Evolutionary conservation across 129 eudicot genomes (phyloP).

Genomic region (Flaveria linearis): DNA sequence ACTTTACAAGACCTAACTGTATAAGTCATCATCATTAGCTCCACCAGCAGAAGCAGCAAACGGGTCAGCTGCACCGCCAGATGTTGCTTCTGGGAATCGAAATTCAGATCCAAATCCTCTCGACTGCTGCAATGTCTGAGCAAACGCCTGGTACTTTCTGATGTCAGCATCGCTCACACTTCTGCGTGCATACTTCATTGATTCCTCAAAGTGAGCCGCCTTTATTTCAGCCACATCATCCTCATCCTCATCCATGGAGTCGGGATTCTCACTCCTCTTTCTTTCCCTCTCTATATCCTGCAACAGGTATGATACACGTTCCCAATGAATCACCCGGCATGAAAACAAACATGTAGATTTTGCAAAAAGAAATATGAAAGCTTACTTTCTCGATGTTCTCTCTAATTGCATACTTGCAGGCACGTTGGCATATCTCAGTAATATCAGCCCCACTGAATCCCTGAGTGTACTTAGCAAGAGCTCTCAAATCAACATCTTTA

Average conservation of each 20-base stretch:
- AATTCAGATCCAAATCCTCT: conserved; percentile 57
- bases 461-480: conserved; percentile 35
- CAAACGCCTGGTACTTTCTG: conserved; percentile 54
- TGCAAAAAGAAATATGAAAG: not conserved
- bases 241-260: conserved; percentile 52
- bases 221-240: conserved; percentile 51
- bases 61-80: conserved; percentile 30
- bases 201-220: conserved; percentile 55
- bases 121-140: conserved; percentile 60
- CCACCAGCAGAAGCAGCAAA: conserved; percentile 37
- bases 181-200: conserved; percentile 54
- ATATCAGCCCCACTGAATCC: conserved; percentile 32
- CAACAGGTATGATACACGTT: not conserved
- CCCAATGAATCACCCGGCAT: too few relatives aligned
- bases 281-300: conserved; percentile 51
- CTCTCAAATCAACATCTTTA: conserved; percentile 28
- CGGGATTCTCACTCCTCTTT: conserved; percentile 43
- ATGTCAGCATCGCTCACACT: conserved; percentile 65
- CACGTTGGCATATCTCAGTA: conserved; percentile 20
- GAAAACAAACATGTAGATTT: too few relatives aligned
- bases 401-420: conserved; percentile 35
- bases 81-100: conserved; percentile 41
- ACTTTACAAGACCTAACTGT: conserved; percentile 29
- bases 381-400: conserved; percentile 34
- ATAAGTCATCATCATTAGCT: conserved; percentile 52